These are phyloP conservation scores for Penicillium malachiteum DNA, from an alignment of 495 filamentous ascomycete genomes.

Conservation along the genomic window DNA sequence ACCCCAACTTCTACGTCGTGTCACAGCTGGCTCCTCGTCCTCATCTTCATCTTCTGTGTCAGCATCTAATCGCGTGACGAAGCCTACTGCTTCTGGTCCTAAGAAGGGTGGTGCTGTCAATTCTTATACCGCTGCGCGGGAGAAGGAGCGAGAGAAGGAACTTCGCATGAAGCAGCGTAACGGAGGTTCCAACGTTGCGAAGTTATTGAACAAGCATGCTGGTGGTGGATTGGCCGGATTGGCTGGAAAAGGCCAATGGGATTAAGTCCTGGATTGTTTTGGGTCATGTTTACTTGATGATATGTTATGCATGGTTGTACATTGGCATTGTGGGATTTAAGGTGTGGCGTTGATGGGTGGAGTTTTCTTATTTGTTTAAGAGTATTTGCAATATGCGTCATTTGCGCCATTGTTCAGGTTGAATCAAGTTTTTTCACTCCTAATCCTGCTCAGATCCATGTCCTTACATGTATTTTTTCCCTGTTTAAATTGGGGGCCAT, in stretches of 20 bases:
- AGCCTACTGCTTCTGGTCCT: conserved; percentile 49
- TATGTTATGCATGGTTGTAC: background rate
- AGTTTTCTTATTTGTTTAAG: too few relatives aligned
- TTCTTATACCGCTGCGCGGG: conserved; percentile 76
- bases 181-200: conserved; percentile 34
- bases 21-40: conserved; percentile 61
- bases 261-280: conserved; percentile 18
- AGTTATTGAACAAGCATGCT: conserved; percentile 40
- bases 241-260: conserved; percentile 39
- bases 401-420: too few relatives aligned
- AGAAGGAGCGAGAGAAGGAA: conserved; percentile 62
- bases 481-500: too few relatives aligned
- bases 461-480: too few relatives aligned
- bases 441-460: too few relatives aligned
- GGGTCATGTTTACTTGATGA: background rate
- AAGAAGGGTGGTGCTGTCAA: conserved; percentile 76
- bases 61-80: conserved; percentile 33
- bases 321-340: background rate
- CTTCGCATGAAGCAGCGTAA: conserved; percentile 50
- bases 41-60: conserved; percentile 20
- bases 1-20: conserved; percentile 74
- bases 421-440: too few relatives aligned
- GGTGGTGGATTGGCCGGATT: conserved; percentile 32
- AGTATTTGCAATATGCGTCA: too few relatives aligned
- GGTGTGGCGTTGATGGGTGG: too few relatives aligned